These are phyloP conservation scores for Fusarium armeniacum DNA, from an alignment of 2,329 filamentous ascomycete species.

Conservation along the genomic window DNA sequence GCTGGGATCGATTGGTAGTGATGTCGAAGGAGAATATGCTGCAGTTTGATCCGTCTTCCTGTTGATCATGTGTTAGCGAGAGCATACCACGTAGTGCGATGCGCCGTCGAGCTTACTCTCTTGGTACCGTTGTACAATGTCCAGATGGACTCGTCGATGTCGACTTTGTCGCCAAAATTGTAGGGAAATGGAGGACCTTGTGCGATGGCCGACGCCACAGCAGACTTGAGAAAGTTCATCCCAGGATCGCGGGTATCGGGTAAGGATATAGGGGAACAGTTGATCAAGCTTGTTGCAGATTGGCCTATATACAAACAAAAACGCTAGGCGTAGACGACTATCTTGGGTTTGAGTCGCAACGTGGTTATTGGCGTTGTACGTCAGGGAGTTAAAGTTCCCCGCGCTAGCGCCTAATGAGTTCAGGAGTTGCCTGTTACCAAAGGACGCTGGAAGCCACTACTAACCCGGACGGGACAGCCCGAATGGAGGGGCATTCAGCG, in stretches of 20 bases:
- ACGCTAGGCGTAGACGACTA: conserved; percentile 21
- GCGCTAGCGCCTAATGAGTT: conserved; percentile 43
- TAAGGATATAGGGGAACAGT: not conserved
- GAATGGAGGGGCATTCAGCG: conserved; percentile 22
- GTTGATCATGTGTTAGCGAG: conserved; percentile 2
- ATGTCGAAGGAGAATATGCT: conserved; percentile 98
- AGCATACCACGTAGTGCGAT: not conserved
- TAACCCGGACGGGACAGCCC: not conserved
- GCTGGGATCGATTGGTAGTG: conserved; percentile 79
- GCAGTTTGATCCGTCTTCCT: conserved; percentile 95
- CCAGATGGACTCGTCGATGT: conserved; percentile 95
- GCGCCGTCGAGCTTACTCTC: conserved; percentile 69
- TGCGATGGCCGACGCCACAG: conserved; percentile 95
- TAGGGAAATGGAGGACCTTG: conserved; percentile 95
- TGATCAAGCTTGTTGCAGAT: not conserved
- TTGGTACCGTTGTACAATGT: conserved; percentile 95
- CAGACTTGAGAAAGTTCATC: conserved; percentile 99
- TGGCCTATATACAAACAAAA: conserved; percentile 13
- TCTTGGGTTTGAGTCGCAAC: conserved; percentile 42
- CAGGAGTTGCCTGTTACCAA: conserved; percentile 2
- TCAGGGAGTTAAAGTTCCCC: conserved; percentile 45
- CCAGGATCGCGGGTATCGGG: conserved; percentile 3
- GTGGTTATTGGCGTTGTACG: conserved; percentile 45
- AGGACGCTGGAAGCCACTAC: too few species aligned
- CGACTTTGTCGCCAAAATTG: conserved; percentile 90